phyloP scores from a whole-genome alignment of 768 basidiomycete genomes.

The Amanita exitialis region DNA sequence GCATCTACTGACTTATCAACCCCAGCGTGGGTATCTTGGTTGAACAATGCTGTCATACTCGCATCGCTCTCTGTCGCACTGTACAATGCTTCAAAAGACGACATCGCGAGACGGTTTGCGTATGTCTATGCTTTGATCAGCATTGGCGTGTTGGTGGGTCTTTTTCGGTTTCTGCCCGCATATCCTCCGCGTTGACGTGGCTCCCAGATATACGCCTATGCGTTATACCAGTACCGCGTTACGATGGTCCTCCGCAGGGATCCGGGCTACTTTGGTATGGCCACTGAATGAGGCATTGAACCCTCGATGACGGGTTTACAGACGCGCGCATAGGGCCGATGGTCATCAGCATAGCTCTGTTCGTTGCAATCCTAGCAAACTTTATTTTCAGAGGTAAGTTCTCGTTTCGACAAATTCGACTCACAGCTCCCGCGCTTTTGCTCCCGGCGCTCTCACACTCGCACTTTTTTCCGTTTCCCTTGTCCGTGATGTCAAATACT shows the following conservation, averaged over 20 bases:
- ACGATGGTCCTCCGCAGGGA: constrained; percentile 86
- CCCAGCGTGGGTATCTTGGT: constrained; percentile 87
- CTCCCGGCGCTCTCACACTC: too few relatives aligned
- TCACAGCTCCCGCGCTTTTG: background rate
- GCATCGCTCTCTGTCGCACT: constrained; percentile 81
- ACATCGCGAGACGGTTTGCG: constrained; percentile 68
- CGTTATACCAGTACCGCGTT: constrained; percentile 78
- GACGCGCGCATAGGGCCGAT: constrained; percentile 81
- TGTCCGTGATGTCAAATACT: too few relatives aligned
- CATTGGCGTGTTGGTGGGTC: constrained; percentile 51
- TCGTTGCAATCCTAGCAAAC: constrained; percentile 81
- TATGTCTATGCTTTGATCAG: constrained; percentile 78
- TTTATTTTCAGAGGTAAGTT: constrained; percentile 75
- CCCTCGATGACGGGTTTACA: constrained; percentile 18
- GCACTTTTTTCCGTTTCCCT: too few relatives aligned
- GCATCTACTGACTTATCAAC: background rate
- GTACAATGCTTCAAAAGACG: constrained; percentile 75
- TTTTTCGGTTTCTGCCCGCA: background rate
- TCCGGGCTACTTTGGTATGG: constrained; percentile 79
- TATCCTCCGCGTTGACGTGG: background rate
- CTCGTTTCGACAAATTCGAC: background rate
- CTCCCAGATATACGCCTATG: constrained; percentile 66
- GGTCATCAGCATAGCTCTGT: constrained; percentile 71
- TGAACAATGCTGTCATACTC: constrained; percentile 76
- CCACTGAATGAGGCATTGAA: background rate